Base-by-base conservation (phyloP, 2,329 filamentous ascomycete genomes). In the Neoscytalidium dimidiatum region DNA sequence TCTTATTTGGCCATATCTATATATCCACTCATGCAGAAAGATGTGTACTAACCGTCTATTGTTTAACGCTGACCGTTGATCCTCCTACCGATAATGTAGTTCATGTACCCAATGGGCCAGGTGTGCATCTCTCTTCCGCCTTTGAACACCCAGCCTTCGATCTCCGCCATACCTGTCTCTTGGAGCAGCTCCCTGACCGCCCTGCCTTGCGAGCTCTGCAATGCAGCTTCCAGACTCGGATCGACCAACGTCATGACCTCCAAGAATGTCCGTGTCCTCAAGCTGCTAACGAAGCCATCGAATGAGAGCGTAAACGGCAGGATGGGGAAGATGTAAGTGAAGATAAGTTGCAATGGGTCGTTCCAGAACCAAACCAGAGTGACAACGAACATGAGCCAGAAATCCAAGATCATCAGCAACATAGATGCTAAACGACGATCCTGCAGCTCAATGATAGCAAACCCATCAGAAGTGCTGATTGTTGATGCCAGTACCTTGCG, bases 381-480 rank as follows among this genome's bases (percentile, higher is more conserved):
- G 23, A 89, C 66, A 44, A 89, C 74, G 35, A 86, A 84, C 2
- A 81, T 74, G 1, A 88, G 68, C 17, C 81, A 82, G 33, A 70
- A 69, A 57, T 78, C 75, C 31, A 72, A 57, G n/a, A 73, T 26
- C 67, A 79, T 74, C 52, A 78, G 66, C 6, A 68, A 4, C 7
- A 79, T 38, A 35, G 71, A 74, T 0, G 68, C 68, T 2, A 74
- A 3, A 2, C 68, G 67, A 0, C 90, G 85, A 69, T 89, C 87
- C 74, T 92, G 90, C n/a, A 92, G 82, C 77, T 92, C 90, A 67
- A 92, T 88, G 66, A 93, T 90, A 8, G 84, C 88, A 69, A 92
- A 89, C 0, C 86, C 90, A 67, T 90, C 84, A 61, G 86, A 84
- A 0, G 85, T 90, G 69, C 86, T 81, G 41, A 92, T 75, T 0